A percentile compares a stretch with the other conserved stretches of the same genome.
Conservation (phyloP, 2,329 filamentous ascomycete genomes). For the Xenoacremonium recifei region DNA sequence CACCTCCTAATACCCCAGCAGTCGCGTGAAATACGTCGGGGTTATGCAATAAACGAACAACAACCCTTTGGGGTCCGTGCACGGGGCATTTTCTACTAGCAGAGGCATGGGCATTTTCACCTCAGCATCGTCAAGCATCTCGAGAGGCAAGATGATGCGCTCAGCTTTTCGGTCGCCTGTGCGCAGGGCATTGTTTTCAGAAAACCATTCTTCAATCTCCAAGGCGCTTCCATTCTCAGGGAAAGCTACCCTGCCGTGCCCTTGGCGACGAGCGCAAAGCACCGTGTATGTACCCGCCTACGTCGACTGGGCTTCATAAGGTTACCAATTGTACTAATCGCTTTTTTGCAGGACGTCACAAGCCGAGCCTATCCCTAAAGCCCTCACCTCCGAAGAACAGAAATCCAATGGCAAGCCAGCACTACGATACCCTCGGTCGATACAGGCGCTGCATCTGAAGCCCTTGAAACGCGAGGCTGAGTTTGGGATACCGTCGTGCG, state of each 20-base stretch:
- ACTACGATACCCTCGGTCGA: slow-evolving; percentile 67
- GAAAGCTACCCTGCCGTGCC: too few relatives aligned
- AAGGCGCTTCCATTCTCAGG: too few relatives aligned
- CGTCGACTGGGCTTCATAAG: neutral
- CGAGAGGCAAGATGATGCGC: slow-evolving; percentile 29
- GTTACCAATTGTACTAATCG: neutral
- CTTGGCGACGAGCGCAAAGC: slow-evolving; percentile 19
- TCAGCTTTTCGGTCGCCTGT: slow-evolving; percentile 23
- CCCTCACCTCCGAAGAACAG: neutral
- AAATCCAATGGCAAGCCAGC: slow-evolving; percentile 4
- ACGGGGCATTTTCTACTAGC: slow-evolving; percentile 16
- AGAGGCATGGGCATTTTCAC: slow-evolving; percentile 15
- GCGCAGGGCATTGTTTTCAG: slow-evolving; percentile 21
- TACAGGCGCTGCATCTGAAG: slow-evolving; percentile 83
- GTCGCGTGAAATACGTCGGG: too few relatives aligned
- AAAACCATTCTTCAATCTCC: fast-evolving
- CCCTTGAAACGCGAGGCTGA: slow-evolving; percentile 74
- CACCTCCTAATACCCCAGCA: too few relatives aligned
- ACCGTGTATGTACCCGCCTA: slow-evolving; percentile 23
- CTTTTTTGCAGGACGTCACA: slow-evolving; percentile 16
- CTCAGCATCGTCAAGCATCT: slow-evolving; percentile 19
- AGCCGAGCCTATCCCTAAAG: slow-evolving; percentile 15
- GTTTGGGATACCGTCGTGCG: slow-evolving; percentile 80
- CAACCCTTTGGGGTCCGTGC: slow-evolving; percentile 28
- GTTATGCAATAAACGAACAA: too few relatives aligned